Conservation (phyloP, 768 basidiomycete species). For the Hortiboletus flavorubellus region DNA sequence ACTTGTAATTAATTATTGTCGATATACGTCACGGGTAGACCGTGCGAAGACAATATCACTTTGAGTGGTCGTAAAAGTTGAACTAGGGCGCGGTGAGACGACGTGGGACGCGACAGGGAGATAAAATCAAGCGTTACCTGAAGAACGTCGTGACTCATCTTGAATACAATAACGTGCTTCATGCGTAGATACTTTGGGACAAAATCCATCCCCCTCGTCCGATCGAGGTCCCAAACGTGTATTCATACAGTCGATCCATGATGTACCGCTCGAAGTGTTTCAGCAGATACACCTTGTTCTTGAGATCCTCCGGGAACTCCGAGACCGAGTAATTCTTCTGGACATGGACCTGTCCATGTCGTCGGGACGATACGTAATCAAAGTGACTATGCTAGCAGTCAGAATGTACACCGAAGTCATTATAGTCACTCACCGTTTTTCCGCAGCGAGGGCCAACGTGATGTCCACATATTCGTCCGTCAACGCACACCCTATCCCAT, state of each 20-base stretch:
- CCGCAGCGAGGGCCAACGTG: conserved; percentile 55
- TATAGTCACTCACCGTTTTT: conserved; percentile 53
- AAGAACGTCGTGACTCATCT: conserved; percentile 91
- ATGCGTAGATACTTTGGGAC: conserved; percentile 93
- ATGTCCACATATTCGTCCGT: conserved; percentile 95
- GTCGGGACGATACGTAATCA: conserved; percentile 77
- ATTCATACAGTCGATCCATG: conserved; percentile 82
- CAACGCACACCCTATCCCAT: conserved; percentile 90
- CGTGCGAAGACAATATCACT: conserved; percentile 47
- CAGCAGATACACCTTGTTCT: conserved; percentile 87
- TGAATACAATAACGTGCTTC: conserved; percentile 97
- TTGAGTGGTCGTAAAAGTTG: conserved; percentile 99
- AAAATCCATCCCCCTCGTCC: conserved; percentile 88
- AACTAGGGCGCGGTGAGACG: conserved; percentile 50
- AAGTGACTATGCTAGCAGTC: conserved; percentile 51
- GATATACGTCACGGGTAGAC: conserved; percentile 81
- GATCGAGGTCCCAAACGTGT: conserved; percentile 51
- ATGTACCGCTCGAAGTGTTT: conserved; percentile 92
- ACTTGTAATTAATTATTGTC: conserved; percentile 82
- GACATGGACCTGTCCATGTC: conserved; percentile 62
- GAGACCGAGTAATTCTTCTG: conserved; percentile 70
- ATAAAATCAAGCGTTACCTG: conserved; percentile 57
- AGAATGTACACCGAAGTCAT: not conserved
- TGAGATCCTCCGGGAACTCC: conserved; percentile 49
- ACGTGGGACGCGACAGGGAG: not conserved